These are phyloP conservation scores for Colletotrichum musicola DNA, from an alignment of 2,329 filamentous ascomycete species.

Conservation along the genomic window DNA sequence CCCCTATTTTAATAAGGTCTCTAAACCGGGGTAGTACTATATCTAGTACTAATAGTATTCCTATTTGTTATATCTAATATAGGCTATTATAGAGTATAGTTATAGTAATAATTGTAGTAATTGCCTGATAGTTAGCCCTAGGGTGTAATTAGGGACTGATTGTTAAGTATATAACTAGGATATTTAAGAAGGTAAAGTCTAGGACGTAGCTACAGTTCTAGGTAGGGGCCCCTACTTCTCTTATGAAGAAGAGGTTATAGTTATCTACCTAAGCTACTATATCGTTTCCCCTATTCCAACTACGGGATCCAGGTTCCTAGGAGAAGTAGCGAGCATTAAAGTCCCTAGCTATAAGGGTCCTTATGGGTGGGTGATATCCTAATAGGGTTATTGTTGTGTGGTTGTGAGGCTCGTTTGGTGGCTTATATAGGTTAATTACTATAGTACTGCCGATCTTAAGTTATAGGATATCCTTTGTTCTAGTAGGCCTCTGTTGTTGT, in stretches of 20 bases:
- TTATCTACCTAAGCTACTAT: not conserved
- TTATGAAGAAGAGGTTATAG: not conserved
- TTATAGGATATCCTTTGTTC: too few relatives aligned
- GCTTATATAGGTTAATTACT: too few relatives aligned
- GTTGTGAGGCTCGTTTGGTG: too few relatives aligned
- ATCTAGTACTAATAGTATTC: not conserved
- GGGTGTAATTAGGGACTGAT: slow-evolving; percentile 8
- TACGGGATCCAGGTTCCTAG: not conserved
- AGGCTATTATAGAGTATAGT: too few relatives aligned
- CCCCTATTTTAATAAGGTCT: not conserved
- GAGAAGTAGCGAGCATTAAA: not conserved
- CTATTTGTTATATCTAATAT: too few relatives aligned
- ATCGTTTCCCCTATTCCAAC: not conserved
- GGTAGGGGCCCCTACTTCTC: not conserved
- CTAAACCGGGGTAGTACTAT: not conserved
- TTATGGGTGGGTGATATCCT: not conserved
- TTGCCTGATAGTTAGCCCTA: slow-evolving; percentile 7
- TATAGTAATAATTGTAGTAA: not conserved
- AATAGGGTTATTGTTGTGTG: too few relatives aligned
- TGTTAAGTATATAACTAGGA: too few relatives aligned
- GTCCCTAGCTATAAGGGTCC: slow-evolving; percentile 5
- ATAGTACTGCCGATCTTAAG: too few relatives aligned
- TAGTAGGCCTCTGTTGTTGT: too few relatives aligned
- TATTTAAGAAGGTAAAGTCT: slow-evolving; percentile 9
- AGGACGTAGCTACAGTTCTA: not conserved